A percentile compares a stretch with the other conserved stretches of the same genome.
phyloP scores from a whole-genome alignment of 1,284 basidiomycete species.

The Leccinum subatratum region DNA sequence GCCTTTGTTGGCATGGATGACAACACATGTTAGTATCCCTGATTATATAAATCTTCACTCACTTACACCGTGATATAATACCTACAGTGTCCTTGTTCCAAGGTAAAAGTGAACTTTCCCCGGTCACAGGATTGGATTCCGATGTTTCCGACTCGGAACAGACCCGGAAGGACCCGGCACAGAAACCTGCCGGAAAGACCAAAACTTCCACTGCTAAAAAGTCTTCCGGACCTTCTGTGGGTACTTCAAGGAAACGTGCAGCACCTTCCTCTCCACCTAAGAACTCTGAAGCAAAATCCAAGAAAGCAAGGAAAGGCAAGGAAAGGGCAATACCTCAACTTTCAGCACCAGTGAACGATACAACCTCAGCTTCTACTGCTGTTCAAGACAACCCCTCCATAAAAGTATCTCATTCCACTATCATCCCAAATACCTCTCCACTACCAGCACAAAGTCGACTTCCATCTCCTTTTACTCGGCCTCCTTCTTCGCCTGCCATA shows the following conservation, averaged over 20 bases:
- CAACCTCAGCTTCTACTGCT: neutral
- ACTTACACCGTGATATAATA: no score
- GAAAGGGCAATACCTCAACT: neutral
- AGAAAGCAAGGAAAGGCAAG: neutral
- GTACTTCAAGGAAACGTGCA: neutral
- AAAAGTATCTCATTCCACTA: neutral
- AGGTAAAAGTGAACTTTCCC: no score
- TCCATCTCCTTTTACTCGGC: neutral
- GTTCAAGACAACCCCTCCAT: neutral
- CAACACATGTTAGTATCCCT: no score
- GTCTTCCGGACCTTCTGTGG: neutral
- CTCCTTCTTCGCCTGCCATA: neutral
- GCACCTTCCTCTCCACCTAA: neutral
- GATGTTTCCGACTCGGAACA: no score
- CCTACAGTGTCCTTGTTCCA: no score
- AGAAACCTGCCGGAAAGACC: no score
- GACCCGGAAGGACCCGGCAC: no score
- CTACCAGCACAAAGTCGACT: neutral
- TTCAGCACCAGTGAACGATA: neutral
- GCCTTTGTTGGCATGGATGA: neutral
- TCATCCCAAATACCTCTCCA: neutral
- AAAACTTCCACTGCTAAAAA: no score
- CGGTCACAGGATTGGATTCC: no score
- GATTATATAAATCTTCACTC: no score
- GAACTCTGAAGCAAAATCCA: neutral